Evolutionary conservation across 2,329 filamentous ascomycete genomes (phyloP).

Genomic region (Fusarium chuoi): DNA sequence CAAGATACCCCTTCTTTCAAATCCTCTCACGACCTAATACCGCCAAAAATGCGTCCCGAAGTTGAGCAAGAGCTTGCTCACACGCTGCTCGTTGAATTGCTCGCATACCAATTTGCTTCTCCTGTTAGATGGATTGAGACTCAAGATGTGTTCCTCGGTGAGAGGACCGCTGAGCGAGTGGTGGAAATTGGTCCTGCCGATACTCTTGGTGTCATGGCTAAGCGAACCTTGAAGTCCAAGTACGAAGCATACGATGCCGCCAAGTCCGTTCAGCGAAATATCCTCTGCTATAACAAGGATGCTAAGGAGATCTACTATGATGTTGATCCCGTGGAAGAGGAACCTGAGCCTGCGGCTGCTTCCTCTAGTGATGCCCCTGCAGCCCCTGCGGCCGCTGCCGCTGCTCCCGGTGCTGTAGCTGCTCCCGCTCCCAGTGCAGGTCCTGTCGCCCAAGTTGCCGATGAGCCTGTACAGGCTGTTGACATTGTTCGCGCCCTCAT

Average conservation of each 20-base stretch:
- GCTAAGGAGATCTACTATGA: slow-evolving; percentile 99
- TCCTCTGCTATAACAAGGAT: slow-evolving; percentile 99
- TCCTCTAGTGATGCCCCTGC: slow-evolving; percentile 61
- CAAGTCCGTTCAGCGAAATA: slow-evolving; percentile 94
- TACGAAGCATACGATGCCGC: slow-evolving; percentile 99
- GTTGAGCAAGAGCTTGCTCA: slow-evolving; percentile 99
- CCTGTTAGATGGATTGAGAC: slow-evolving; percentile 99
- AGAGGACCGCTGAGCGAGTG: slow-evolving; percentile 95
- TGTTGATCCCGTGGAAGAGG: slow-evolving; percentile 93
- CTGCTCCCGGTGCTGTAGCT: slow-evolving; percentile 65
- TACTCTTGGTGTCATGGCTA: slow-evolving; percentile 97
- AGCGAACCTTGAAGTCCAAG: slow-evolving; percentile 93
- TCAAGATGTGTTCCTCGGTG: slow-evolving; percentile 98
- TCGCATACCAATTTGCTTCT: slow-evolving; percentile 99
- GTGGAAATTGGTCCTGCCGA: slow-evolving; percentile 98
- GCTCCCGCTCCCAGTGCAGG: slow-evolving; percentile 77
- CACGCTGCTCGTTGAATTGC: slow-evolving; percentile 96
- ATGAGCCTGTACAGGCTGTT: slow-evolving; percentile 86
- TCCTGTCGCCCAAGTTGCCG: slow-evolving; percentile 85
- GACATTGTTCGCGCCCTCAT: slow-evolving; percentile 91
- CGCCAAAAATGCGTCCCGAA: slow-evolving; percentile 88
- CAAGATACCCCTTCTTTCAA: slow-evolving; percentile 46
- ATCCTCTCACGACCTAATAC: slow-evolving; percentile 41
- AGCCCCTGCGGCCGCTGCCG: slow-evolving; percentile 64
- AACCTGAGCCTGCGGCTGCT: slow-evolving; percentile 71